Conservation (phyloP, 768 basidiomycete genomes). For the Leccinum subgranulosum region DNA sequence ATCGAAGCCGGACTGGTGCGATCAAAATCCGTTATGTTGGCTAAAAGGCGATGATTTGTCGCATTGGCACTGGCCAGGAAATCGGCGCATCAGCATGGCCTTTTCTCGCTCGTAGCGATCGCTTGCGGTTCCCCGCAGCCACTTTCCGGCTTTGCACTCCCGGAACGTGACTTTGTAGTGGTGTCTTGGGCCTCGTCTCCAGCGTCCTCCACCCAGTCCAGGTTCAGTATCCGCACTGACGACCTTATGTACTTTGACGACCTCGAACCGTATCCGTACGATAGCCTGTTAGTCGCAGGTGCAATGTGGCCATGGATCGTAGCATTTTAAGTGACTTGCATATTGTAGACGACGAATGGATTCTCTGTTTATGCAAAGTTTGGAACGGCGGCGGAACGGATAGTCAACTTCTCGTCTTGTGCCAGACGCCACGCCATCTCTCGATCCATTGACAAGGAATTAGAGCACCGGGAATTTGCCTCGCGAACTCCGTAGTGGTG, state of each 20-base stretch:
- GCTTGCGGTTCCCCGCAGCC: conserved; percentile 17
- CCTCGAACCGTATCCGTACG: conserved; percentile 9
- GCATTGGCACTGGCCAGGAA: conserved; percentile 13
- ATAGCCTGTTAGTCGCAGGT: conserved; percentile 2
- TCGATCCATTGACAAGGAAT: background rate
- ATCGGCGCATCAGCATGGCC: conserved; percentile 19
- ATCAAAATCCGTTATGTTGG: conserved; percentile 80
- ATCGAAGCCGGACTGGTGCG: conserved; percentile 60
- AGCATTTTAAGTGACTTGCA: conserved; percentile 1
- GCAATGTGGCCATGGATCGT: conserved; percentile 10
- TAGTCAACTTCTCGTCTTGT: background rate
- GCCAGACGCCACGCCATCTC: background rate
- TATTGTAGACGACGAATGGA: conserved; percentile 6
- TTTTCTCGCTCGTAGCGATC: conserved; percentile 21
- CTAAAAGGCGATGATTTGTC: conserved; percentile 33
- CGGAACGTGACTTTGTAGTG: conserved; percentile 14
- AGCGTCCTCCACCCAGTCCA: conserved; percentile 9
- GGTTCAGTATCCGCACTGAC: conserved; percentile 19
- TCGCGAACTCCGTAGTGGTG: background rate
- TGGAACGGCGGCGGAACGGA: background rate
- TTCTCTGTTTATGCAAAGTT: background rate
- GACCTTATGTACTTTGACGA: conserved; percentile 28
- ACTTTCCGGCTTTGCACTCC: conserved; percentile 18
- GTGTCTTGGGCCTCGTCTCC: conserved; percentile 11
- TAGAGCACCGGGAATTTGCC: background rate